Evolutionary conservation across 331 rosid species (phyloP).

Genomic region (Stylosanthes scabra): DNA sequence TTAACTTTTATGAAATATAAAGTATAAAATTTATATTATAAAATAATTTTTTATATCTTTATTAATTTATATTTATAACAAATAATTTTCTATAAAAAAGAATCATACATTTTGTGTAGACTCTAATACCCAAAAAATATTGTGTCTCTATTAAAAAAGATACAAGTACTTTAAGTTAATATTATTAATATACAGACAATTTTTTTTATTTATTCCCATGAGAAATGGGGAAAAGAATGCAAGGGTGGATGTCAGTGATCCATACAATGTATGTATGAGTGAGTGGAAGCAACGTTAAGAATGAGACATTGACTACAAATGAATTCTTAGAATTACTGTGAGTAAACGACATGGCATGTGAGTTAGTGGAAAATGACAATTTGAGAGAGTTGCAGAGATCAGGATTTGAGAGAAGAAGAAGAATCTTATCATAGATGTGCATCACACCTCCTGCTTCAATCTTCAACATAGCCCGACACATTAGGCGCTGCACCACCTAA

Average conservation of each 20-base stretch:
- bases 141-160: neutral
- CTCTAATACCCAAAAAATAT: too few species aligned
- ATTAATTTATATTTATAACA: too few species aligned
- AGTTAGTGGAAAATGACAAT: conserved; percentile 39
- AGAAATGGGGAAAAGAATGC: neutral
- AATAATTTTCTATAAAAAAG: too few species aligned
- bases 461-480: conserved; percentile 31
- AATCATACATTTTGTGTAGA: too few species aligned
- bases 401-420: conserved; percentile 31
- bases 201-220: neutral
- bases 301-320: conserved; percentile 29
- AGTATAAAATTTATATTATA: too few species aligned
- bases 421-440: neutral
- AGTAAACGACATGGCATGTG: conserved; percentile 31
- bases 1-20: too few species aligned
- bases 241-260: neutral
- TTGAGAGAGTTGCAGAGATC: conserved; percentile 27
- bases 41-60: too few species aligned
- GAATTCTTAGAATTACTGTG: conserved; percentile 24
- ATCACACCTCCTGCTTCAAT: conserved; percentile 34
- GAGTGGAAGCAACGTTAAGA: neutral
- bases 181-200: too few species aligned
- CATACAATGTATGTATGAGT: neutral
- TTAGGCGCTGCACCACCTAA: conserved; percentile 31
- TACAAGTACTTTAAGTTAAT: too few species aligned